Evolutionary conservation across 306 rosid species (phyloP), one percentile per base, ranked within the genome.

Genomic region (Abrus precatorius): DNA sequence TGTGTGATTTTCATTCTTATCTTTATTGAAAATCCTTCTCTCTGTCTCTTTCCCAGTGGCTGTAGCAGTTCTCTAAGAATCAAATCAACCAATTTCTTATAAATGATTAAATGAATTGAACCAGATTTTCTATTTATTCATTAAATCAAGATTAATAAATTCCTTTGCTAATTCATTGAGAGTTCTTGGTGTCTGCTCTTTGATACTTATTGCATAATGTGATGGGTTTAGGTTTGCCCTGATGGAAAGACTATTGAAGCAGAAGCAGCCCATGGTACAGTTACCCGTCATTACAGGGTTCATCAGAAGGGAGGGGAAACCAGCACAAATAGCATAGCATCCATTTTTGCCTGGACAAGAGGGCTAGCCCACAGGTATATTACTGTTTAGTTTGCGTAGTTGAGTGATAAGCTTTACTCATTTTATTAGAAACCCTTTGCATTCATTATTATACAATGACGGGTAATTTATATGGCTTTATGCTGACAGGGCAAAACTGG

Each of bases 271-370:
- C 99, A 95, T 68, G 99, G 99, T 28, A 95, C 99, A 59, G 99
- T 95, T 55, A 95, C 99, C 10, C 86, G 99, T 59, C 99, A 95
- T 79, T 95, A 7, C 73, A 88, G 99, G 92, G 99, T 95, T 88
- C 99, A 95, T 83, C 98, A 95, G 85, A 95, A 90, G 79, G 99
- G 99, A 33, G 98, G 98, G 61, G 99, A 95, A 93, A 95, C 99
- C 60, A 95, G 99, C 91, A 95, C 99, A 85, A 95, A 95, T 70
- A 95, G 99, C 90, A 93, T 95, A 69, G 99, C 99, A n/a, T 95
- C 99, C 78, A 91, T 95, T 78, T 95, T 95, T 92, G 99, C 99
- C 84, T 95, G 99, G 99, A 84, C 98, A 48, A 86, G 98, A 47
- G 99, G 99, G 59, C 94, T 95, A 47, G 96, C 97, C 44, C 99